These are phyloP conservation scores for Colletotrichum siamense DNA, from an alignment of 2,329 filamentous ascomycete genomes.

Conservation along the genomic window DNA sequence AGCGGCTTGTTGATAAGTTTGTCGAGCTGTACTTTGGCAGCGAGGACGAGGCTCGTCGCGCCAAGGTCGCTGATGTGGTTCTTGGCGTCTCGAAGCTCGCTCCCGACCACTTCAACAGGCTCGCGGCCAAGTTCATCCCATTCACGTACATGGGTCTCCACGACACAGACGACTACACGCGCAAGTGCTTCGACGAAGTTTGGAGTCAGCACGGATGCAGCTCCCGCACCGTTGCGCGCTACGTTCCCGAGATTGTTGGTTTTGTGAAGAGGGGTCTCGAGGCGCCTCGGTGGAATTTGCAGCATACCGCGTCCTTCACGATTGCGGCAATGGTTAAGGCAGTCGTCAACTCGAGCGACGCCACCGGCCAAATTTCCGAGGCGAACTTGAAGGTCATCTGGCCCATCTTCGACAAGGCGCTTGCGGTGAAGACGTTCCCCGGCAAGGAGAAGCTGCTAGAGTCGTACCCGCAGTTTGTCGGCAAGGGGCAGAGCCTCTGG, in stretches of 20 bases:
- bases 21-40: slow-evolving; percentile 80
- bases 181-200: slow-evolving; percentile 80
- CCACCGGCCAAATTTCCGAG: slow-evolving; percentile 62
- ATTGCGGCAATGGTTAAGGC: slow-evolving; percentile 76
- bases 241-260: slow-evolving; percentile 79
- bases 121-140: slow-evolving; percentile 78
- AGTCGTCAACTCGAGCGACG: slow-evolving; percentile 63
- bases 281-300: slow-evolving; percentile 86
- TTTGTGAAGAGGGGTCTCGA: slow-evolving; percentile 74
- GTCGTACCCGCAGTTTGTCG: slow-evolving; percentile 79
- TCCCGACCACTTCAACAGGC: slow-evolving; percentile 82
- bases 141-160: slow-evolving; percentile 89
- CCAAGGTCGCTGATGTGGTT: slow-evolving; percentile 83
- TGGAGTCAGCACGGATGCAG: slow-evolving; percentile 94
- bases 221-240: slow-evolving; percentile 79
- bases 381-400: slow-evolving; percentile 71
- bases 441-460: slow-evolving; percentile 87
- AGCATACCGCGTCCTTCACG: slow-evolving; percentile 84
- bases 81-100: slow-evolving; percentile 85
- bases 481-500: slow-evolving; percentile 66
- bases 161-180: slow-evolving; percentile 81
- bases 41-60: slow-evolving; percentile 77
- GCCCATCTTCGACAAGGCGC: slow-evolving; percentile 81
- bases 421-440: slow-evolving; percentile 89
- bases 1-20: slow-evolving; percentile 56